Conservation (phyloP, 1,284 basidiomycete species). For the Leccinum huronense region DNA sequence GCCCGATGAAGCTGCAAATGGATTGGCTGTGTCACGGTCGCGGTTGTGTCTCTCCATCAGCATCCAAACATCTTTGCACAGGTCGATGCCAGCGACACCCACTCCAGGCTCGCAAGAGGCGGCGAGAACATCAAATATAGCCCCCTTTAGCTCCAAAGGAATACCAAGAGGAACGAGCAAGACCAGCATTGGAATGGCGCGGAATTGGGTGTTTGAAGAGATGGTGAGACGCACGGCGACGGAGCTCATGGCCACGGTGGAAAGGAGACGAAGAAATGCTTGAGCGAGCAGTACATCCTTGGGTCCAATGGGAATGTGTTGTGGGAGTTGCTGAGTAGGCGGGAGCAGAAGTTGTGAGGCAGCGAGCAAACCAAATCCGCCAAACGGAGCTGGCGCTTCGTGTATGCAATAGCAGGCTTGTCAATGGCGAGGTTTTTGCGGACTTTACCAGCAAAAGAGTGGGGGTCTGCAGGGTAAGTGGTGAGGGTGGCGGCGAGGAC, state of each 20-base stretch:
- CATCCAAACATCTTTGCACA: constrained; percentile 80
- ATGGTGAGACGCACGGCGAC: constrained; percentile 79
- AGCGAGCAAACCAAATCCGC: constrained; percentile 33
- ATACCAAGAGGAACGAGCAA: constrained; percentile 78
- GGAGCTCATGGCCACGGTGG: constrained; percentile 78
- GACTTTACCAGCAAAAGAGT: constrained; percentile 40
- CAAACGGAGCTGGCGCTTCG: constrained; percentile 53
- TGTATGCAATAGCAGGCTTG: constrained; percentile 46
- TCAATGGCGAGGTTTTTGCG: constrained; percentile 51
- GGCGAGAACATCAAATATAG: constrained; percentile 79
- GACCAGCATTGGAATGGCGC: constrained; percentile 77
- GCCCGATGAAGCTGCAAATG: too few species aligned
- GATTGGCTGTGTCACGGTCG: too few species aligned
- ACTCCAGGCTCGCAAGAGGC: constrained; percentile 83
- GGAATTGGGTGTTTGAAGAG: constrained; percentile 74
- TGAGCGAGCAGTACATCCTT: constrained; percentile 80
- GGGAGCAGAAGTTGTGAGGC: constrained; percentile 3
- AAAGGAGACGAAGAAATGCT: constrained; percentile 79
- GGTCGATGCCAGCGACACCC: constrained; percentile 70
- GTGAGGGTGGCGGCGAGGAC: constrained; percentile 67
- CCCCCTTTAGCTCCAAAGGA: constrained; percentile 90
- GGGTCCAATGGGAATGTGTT: constrained; percentile 59
- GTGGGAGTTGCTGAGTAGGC: constrained; percentile 33
- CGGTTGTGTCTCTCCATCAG: constrained; percentile 62
- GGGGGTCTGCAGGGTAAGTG: constrained; percentile 62